phyloP scores from a whole-genome alignment of 192 early-diverging fungal species.

The Funneliformis geosporum region DNA sequence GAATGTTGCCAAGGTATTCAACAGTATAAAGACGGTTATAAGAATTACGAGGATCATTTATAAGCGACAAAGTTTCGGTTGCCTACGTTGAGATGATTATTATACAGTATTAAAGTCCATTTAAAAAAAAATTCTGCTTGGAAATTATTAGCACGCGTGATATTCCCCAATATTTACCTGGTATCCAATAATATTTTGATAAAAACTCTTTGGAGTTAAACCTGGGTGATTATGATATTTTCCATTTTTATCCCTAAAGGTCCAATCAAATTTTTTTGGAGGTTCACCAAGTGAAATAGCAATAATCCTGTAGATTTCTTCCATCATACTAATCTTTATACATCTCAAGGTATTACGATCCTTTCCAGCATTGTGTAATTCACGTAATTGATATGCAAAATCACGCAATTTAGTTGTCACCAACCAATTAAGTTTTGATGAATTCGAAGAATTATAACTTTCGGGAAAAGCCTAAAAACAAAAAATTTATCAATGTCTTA shows the following conservation, averaged over 20 bases:
- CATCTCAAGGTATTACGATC: constrained; percentile 47
- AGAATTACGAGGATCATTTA: constrained; percentile 75
- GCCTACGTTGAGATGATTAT: constrained; percentile 45
- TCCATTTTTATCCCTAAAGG: constrained; percentile 71
- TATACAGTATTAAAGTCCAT: not conserved
- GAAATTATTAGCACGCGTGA: not conserved
- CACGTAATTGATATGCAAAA: constrained; percentile 63
- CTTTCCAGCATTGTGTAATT: constrained; percentile 47
- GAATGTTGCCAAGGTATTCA: constrained; percentile 71
- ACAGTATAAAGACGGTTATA: constrained; percentile 67
- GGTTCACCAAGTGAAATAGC: constrained; percentile 74
- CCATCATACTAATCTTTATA: constrained; percentile 60
- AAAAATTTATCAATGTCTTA: not conserved
- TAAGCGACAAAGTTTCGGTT: constrained; percentile 61
- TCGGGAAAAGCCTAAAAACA: constrained; percentile 56
- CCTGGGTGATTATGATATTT: constrained; percentile 56
- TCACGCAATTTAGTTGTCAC: constrained; percentile 69
- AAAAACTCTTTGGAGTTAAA: constrained; percentile 66
- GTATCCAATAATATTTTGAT: constrained; percentile 60
- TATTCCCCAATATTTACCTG: constrained; percentile 37
- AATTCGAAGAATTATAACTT: constrained; percentile 62
- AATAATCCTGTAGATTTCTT: constrained; percentile 69
- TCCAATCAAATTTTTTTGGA: constrained; percentile 66
- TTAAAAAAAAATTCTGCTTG: not conserved
- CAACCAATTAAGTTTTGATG: constrained; percentile 59